A percentile compares a stretch with the other conserved stretches of the same genome.
Conservation (phyloP, 495 filamentous ascomycete species). For the Poronia punctata region DNA sequence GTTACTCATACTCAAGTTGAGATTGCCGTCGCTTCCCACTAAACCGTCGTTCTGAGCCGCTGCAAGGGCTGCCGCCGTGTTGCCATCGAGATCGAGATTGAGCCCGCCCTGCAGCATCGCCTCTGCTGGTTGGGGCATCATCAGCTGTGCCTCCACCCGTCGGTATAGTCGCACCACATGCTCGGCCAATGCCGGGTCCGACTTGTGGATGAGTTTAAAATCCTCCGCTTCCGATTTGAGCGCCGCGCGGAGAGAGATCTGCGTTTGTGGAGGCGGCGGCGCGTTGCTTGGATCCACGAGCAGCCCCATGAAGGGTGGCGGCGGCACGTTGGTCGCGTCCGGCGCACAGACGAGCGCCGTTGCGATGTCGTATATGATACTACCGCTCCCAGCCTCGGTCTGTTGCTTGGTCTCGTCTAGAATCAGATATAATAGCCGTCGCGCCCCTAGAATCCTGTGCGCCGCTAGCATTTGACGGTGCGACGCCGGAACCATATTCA, state of each 20-base stretch:
- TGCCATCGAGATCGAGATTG: conserved; percentile 19
- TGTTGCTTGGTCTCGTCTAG: conserved; percentile 61
- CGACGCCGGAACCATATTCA: no score
- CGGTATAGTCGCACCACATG: conserved; percentile 68
- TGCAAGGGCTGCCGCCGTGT: conserved; percentile 23
- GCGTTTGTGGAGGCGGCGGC: conserved; percentile 23
- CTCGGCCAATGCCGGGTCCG: conserved; percentile 56
- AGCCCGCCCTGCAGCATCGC: conserved; percentile 27
- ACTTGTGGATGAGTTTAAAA: conserved; percentile 53
- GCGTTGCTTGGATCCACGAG: conserved; percentile 20
- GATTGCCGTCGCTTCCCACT: conserved; percentile 15
- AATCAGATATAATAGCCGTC: conserved; percentile 51
- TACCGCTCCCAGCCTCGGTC: conserved; percentile 43
- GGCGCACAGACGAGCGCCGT: conserved; percentile 68
- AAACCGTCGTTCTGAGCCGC: conserved; percentile 23
- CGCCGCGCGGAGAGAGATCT: conserved; percentile 57
- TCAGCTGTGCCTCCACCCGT: conserved; percentile 59
- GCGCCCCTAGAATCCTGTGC: conserved; percentile 63
- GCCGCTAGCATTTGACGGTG: conserved; percentile 66
- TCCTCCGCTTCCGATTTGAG: conserved; percentile 57
- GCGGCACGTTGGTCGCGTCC: conserved; percentile 38
- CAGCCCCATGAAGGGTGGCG: conserved; percentile 29
- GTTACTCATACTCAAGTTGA: conserved; percentile 17
- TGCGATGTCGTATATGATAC: conserved; percentile 66
- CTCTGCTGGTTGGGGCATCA: conserved; percentile 25